These are phyloP conservation scores for Mycena kentingensis DNA, from an alignment of 768 basidiomycete species.

Conservation along the genomic window DNA sequence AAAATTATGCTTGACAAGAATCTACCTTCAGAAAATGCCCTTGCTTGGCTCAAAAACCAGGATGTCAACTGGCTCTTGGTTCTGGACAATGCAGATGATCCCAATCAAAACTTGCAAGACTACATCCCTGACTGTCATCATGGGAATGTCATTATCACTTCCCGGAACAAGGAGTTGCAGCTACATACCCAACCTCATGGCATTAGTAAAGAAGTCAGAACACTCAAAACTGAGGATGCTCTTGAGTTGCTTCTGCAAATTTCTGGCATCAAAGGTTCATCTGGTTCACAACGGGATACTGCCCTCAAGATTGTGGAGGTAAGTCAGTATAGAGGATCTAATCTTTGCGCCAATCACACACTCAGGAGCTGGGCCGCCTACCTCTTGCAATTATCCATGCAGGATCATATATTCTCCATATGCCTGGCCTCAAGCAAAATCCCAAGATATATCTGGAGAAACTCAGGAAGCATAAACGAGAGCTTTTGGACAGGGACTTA, in stretches of 20 bases:
- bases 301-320: slow-evolving; percentile 10
- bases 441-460: no score
- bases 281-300: no score
- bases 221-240: slow-evolving; percentile 6
- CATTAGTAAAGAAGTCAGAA: background rate
- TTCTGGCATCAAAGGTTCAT: background rate
- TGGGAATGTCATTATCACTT: slow-evolving; percentile 17
- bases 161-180: slow-evolving; percentile 7
- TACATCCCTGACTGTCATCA: slow-evolving; percentile 6
- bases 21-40: background rate
- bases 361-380: background rate
- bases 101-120: background rate
- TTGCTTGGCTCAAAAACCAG: background rate
- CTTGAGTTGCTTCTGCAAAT: background rate
- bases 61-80: background rate
- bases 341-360: background rate
- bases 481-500: no score
- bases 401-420: no score
- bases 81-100: slow-evolving; percentile 14
- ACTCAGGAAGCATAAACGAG: no score
- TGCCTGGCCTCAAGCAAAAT: no score
- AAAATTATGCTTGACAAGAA: background rate
- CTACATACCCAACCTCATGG: background rate
- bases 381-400: slow-evolving; percentile 7
- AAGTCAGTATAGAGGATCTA: background rate